Evolutionary conservation across 805 yeast genomes (phyloP).

Genomic region (Candida suzukii): DNA sequence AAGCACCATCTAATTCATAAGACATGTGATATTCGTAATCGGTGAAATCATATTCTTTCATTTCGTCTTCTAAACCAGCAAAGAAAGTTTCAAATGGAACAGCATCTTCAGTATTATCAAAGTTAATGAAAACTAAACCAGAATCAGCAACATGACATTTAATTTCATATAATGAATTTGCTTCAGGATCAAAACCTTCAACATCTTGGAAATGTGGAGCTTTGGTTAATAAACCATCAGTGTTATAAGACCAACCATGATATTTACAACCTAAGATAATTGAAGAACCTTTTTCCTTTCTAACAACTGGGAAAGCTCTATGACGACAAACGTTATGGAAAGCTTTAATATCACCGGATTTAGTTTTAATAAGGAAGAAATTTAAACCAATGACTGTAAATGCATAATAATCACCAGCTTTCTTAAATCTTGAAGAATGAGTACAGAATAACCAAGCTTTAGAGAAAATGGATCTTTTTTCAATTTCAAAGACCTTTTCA

Average conservation of each 20-base stretch:
- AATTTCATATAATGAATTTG: slow-evolving; percentile 49
- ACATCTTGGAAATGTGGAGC: slow-evolving; percentile 58
- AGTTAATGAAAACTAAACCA: slow-evolving; percentile 52
- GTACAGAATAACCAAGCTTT: slow-evolving; percentile 50
- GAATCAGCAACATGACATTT: slow-evolving; percentile 47
- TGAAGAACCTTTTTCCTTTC: slow-evolving; percentile 54
- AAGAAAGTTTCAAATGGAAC: slow-evolving; percentile 46
- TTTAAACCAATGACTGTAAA: slow-evolving; percentile 45
- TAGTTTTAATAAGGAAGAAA: slow-evolving; percentile 49
- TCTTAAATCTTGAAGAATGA: slow-evolving; percentile 45
- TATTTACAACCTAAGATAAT: slow-evolving; percentile 52
- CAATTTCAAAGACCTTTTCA: slow-evolving; percentile 49
- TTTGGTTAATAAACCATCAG: slow-evolving; percentile 52
- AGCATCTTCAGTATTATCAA: slow-evolving; percentile 36
- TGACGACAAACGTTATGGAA: slow-evolving; percentile 63
- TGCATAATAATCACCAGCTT: slow-evolving; percentile 51
- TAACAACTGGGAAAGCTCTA: slow-evolving; percentile 56
- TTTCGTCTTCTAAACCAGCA: slow-evolving; percentile 41
- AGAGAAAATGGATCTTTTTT: slow-evolving; percentile 49
- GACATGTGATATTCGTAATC: slow-evolving; percentile 62
- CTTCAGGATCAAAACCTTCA: slow-evolving; percentile 49
- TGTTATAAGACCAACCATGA: slow-evolving; percentile 60
- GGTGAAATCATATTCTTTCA: slow-evolving; percentile 50
- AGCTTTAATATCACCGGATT: slow-evolving; percentile 46
- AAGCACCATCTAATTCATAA: slow-evolving; percentile 54